These are phyloP conservation scores for Pichia membranifaciens DNA, from an alignment of 805 yeast genomes.

Conservation along the genomic window DNA sequence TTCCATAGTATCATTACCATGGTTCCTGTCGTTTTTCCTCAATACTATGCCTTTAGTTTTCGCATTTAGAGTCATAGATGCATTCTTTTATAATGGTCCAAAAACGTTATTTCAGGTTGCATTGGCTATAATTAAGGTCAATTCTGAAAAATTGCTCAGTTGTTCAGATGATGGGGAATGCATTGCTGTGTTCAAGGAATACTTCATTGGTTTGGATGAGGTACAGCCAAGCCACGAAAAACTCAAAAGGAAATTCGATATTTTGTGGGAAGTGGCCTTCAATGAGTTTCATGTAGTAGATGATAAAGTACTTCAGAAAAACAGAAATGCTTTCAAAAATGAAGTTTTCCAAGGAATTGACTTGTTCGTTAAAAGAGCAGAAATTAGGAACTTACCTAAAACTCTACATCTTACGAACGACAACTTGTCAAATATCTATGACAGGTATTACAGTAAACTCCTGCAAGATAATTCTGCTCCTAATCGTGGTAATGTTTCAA, in stretches of 20 bases:
- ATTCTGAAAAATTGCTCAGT: slow-evolving; percentile 74
- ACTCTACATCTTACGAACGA: slow-evolving; percentile 52
- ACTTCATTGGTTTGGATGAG: slow-evolving; percentile 70
- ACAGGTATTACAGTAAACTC: slow-evolving; percentile 72
- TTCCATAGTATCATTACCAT: slow-evolving; percentile 88
- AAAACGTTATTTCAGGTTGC: slow-evolving; percentile 89
- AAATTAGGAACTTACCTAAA: slow-evolving; percentile 78
- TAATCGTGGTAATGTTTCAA: slow-evolving; percentile 59
- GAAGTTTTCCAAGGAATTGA: slow-evolving; percentile 83
- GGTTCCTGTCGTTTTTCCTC: slow-evolving; percentile 88
- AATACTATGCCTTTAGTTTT: slow-evolving; percentile 92
- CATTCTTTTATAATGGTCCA: slow-evolving; percentile 85
- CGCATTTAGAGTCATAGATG: slow-evolving; percentile 88
- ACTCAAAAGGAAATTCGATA: slow-evolving; percentile 79
- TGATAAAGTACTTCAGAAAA: slow-evolving; percentile 64
- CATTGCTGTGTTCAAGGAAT: slow-evolving; percentile 76
- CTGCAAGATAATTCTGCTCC: slow-evolving; percentile 54
- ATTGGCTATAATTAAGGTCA: slow-evolving; percentile 79
- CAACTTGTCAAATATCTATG: slow-evolving; percentile 70
- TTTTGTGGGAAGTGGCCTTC: slow-evolving; percentile 83
- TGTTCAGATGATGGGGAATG: slow-evolving; percentile 92
- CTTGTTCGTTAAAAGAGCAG: slow-evolving; percentile 85
- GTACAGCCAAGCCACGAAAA: slow-evolving; percentile 58
- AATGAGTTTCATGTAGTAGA: slow-evolving; percentile 80
- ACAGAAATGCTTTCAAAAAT: slow-evolving; percentile 65